These are phyloP conservation scores for Boletus rex-veris DNA, from an alignment of 768 basidiomycete species.

Conservation along the genomic window DNA sequence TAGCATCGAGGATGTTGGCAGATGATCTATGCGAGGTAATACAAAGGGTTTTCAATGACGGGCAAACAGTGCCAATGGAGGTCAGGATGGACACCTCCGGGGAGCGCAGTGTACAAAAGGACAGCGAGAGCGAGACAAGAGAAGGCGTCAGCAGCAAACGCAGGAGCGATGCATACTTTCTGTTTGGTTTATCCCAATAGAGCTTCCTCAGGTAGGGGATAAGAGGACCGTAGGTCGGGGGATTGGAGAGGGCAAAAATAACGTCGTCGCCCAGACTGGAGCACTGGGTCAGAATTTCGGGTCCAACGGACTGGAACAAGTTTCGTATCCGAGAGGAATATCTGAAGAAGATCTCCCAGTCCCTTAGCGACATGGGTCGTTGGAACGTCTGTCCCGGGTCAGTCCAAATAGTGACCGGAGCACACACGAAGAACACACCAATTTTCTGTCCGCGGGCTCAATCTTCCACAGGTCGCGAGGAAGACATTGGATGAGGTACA, in stretches of 20 bases:
- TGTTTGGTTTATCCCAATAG: slow-evolving; percentile 14
- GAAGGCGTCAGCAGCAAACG: slow-evolving; percentile 21
- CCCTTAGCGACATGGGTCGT: slow-evolving; percentile 25
- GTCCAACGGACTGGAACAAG: slow-evolving; percentile 1
- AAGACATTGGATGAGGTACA: slow-evolving; percentile 22
- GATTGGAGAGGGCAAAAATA: slow-evolving; percentile 24
- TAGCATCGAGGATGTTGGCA: slow-evolving; percentile 2
- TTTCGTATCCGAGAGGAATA: slow-evolving; percentile 24
- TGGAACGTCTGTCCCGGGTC: slow-evolving; percentile 19
- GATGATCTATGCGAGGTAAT: slow-evolving; percentile 1
- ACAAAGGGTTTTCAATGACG: slow-evolving; percentile 13
- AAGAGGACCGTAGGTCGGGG: slow-evolving; percentile 21
- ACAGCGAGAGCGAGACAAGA: slow-evolving; percentile 15
- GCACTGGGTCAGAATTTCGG: not conserved
- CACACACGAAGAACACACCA: slow-evolving; percentile 11
- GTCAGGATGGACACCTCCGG: slow-evolving; percentile 20
- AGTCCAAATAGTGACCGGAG: not conserved
- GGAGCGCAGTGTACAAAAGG: slow-evolving; percentile 4
- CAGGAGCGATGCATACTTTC: slow-evolving; percentile 18
- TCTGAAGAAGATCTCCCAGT: slow-evolving; percentile 28
- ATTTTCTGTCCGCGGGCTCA: not conserved
- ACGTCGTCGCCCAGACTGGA: slow-evolving; percentile 17
- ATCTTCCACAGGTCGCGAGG: slow-evolving; percentile 29
- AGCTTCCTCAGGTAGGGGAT: slow-evolving; percentile 21
- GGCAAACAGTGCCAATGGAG: slow-evolving; percentile 20